Evolutionary conservation across 805 yeast species (phyloP).

Genomic region (Saturnispora quitensis): DNA sequence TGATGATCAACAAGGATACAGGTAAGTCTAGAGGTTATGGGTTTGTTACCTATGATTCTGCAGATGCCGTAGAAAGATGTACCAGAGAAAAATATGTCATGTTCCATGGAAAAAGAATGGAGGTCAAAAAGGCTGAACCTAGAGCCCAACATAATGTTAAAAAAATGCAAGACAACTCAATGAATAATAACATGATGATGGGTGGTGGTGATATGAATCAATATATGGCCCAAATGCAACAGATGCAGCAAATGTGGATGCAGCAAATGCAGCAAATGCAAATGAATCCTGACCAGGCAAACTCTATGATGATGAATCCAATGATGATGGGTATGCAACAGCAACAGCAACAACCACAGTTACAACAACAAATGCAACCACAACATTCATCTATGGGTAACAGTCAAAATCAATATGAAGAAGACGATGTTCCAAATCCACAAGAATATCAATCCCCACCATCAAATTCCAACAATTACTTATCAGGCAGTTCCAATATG

Average conservation of each 20-base stretch:
- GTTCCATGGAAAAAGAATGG: conserved; percentile 80
- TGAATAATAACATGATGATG: conserved; percentile 22
- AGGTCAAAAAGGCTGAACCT: conserved; percentile 78
- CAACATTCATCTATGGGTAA: conserved; percentile 5
- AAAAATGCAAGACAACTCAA: conserved; percentile 13
- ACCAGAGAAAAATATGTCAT: conserved; percentile 73
- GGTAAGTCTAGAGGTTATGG: conserved; percentile 97
- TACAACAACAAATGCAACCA: conserved; percentile 5
- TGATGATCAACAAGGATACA: conserved; percentile 95
- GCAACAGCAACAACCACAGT: conserved; percentile 7
- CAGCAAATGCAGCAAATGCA: conserved; percentile 28
- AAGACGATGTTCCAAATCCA: conserved; percentile 29
- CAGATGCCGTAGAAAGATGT: conserved; percentile 86
- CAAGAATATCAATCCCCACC: conserved; percentile 22
- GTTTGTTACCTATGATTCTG: conserved; percentile 89
- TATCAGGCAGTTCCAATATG: not conserved
- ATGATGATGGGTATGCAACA: conserved; percentile 12
- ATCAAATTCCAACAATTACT: not conserved
- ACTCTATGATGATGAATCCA: conserved; percentile 14
- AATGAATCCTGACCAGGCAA: conserved; percentile 13
- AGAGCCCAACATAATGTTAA: conserved; percentile 47
- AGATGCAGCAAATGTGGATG: conserved; percentile 34
- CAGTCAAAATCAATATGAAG: conserved; percentile 15
- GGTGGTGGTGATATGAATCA: conserved; percentile 33
- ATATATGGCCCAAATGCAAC: conserved; percentile 56